phyloP scores from a whole-genome alignment of 371 early-diverging fungal species.

The Mortierella sp. region DNA sequence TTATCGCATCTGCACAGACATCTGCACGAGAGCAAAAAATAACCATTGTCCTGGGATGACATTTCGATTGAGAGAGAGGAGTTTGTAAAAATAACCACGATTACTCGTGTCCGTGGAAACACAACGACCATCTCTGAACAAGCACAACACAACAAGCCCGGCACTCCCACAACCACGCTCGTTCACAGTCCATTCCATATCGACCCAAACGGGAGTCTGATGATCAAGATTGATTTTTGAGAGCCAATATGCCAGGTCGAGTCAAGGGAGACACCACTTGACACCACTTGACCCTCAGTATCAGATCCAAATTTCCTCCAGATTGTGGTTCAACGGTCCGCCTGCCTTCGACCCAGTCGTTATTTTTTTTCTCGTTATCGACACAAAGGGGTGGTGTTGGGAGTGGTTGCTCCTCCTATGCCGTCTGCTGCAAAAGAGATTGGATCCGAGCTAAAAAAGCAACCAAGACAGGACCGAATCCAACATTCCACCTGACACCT shows the following conservation, averaged over 20 bases:
- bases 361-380: background rate
- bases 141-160: no score
- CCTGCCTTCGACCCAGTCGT: background rate
- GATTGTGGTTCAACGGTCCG: background rate
- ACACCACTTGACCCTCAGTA: no score
- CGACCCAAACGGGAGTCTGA: background rate
- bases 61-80: background rate
- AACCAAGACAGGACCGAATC: background rate
- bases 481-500: background rate
- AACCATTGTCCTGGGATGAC: background rate
- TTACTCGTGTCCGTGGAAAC: background rate
- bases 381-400: no score
- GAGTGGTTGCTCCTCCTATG: no score
- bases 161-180: background rate
- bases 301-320: background rate
- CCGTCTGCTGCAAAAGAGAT: background rate
- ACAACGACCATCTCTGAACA: background rate
- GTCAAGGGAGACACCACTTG: no score
- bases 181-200: background rate
- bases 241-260: no score
- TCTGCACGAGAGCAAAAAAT: constrained; percentile 30
- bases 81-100: constrained; percentile 22
- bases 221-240: background rate
- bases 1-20: constrained; percentile 27
- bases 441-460: background rate